These are phyloP conservation scores for Russula ochroleuca DNA, from an alignment of 768 basidiomycete genomes.

Conservation along the genomic window DNA sequence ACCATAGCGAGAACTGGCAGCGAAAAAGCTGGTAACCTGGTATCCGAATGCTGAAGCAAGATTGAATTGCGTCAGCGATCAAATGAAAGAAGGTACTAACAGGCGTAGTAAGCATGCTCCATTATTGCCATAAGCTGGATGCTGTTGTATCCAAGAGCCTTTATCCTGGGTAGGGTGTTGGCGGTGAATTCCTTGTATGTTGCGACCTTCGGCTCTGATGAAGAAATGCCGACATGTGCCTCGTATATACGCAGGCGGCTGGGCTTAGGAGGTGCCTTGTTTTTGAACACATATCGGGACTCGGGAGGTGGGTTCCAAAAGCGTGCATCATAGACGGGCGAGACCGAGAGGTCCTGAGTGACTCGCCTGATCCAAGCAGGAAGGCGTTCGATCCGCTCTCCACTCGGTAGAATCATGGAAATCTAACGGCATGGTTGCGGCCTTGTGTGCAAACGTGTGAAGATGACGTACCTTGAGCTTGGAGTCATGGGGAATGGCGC, in stretches of 20 bases:
- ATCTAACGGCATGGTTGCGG: slow-evolving; percentile 49
- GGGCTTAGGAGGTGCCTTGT: slow-evolving; percentile 64
- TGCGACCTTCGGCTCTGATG: slow-evolving; percentile 79
- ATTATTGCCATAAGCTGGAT: slow-evolving; percentile 99
- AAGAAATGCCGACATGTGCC: slow-evolving; percentile 97
- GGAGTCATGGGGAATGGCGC: slow-evolving; percentile 89
- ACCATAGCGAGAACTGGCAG: slow-evolving; percentile 93
- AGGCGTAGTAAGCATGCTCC: slow-evolving; percentile 98
- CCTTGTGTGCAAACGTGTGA: neutral
- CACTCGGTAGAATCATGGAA: slow-evolving; percentile 79
- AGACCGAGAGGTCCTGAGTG: slow-evolving; percentile 86
- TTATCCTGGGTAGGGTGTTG: slow-evolving; percentile 81
- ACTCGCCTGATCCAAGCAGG: slow-evolving; percentile 95
- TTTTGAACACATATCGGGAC: slow-evolving; percentile 76
- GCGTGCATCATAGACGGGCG: slow-evolving; percentile 92
- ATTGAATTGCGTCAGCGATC: slow-evolving; percentile 6
- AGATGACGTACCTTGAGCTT: slow-evolving; percentile 68
- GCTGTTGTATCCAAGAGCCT: slow-evolving; percentile 88
- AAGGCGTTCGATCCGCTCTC: slow-evolving; percentile 82
- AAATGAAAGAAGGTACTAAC: slow-evolving; percentile 44
- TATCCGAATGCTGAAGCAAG: slow-evolving; percentile 82
- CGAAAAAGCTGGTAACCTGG: slow-evolving; percentile 96
- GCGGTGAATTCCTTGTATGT: slow-evolving; percentile 94
- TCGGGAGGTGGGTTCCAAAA: slow-evolving; percentile 92
- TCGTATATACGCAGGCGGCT: slow-evolving; percentile 82